A percentile compares a stretch with the other conserved stretches of the same genome.
phyloP scores from a whole-genome alignment of 768 basidiomycete species.

The Pisolithus orientalis region DNA sequence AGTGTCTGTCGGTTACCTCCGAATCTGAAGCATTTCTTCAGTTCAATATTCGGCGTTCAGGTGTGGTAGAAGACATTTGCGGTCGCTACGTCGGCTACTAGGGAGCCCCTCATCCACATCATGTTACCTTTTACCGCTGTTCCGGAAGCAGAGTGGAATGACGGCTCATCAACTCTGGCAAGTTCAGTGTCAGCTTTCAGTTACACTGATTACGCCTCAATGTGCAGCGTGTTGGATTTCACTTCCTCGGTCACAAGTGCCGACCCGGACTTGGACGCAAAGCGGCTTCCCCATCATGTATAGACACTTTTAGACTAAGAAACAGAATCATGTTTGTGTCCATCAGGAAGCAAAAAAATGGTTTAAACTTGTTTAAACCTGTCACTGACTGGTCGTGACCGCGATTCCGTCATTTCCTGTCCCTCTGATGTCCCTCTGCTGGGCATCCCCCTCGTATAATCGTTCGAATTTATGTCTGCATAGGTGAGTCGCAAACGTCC shows the following conservation, averaged over 20 bases:
- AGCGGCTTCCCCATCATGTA: slow-evolving; percentile 41
- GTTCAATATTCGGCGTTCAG: slow-evolving; percentile 41
- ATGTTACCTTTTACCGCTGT: slow-evolving; percentile 35
- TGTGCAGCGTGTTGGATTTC: slow-evolving; percentile 69
- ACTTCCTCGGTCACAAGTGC: slow-evolving; percentile 63
- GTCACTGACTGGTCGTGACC: too few relatives aligned
- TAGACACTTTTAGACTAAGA: slow-evolving; percentile 39
- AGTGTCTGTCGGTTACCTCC: neutral
- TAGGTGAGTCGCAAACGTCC: slow-evolving; percentile 55
- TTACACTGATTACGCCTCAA: slow-evolving; percentile 45
- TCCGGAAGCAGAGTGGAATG: slow-evolving; percentile 21
- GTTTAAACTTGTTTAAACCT: too few relatives aligned
- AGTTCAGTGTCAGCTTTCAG: slow-evolving; percentile 38
- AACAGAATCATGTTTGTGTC: slow-evolving; percentile 44
- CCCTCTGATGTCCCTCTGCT: slow-evolving; percentile 37
- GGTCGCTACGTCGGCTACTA: slow-evolving; percentile 30
- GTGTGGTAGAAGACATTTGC: slow-evolving; percentile 42
- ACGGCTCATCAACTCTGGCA: slow-evolving; percentile 67
- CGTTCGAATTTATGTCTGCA: slow-evolving; percentile 1
- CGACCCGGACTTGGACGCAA: slow-evolving; percentile 46
- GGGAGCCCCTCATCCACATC: slow-evolving; percentile 50
- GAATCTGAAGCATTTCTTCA: slow-evolving; percentile 11
- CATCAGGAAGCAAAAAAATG: too few relatives aligned
- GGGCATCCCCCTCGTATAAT: neutral
- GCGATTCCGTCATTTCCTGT: too few relatives aligned